These are phyloP conservation scores for Pichia exigua DNA, from an alignment of 805 yeast species.

Conservation along the genomic window DNA sequence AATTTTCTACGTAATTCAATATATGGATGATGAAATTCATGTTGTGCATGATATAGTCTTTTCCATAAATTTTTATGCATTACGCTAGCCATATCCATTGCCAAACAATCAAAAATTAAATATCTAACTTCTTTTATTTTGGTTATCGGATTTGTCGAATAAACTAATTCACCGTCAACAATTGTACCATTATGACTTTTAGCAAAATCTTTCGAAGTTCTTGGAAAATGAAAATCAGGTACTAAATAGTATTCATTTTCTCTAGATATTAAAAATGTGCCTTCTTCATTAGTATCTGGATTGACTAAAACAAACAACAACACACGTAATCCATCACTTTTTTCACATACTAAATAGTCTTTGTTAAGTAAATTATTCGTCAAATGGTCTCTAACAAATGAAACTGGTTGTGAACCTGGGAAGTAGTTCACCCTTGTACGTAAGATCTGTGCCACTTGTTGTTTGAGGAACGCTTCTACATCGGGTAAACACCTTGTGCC, in stretches of 20 bases:
- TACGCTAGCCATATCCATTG: conserved; percentile 67
- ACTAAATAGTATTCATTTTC: conserved; percentile 80
- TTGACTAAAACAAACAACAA: conserved; percentile 56
- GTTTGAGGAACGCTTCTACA: conserved; percentile 59
- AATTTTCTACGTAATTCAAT: conserved; percentile 55
- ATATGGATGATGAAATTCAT: conserved; percentile 76
- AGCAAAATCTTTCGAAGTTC: conserved; percentile 35
- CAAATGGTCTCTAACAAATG: conserved; percentile 73
- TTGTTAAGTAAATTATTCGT: conserved; percentile 48
- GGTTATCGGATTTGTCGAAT: conserved; percentile 49
- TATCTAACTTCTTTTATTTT: conserved; percentile 63
- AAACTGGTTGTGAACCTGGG: conserved; percentile 95
- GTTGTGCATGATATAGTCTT: conserved; percentile 80
- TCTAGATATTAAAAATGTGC: conserved; percentile 81
- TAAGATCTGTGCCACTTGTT: conserved; percentile 57
- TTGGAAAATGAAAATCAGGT: conserved; percentile 80
- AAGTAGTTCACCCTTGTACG: conserved; percentile 50
- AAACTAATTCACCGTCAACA: conserved; percentile 89
- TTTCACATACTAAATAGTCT: conserved; percentile 93
- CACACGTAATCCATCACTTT: conserved; percentile 88
- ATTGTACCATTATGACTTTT: conserved; percentile 80
- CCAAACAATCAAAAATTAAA: conserved; percentile 85
- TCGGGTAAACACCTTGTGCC: conserved; percentile 72
- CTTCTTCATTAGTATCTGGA: conserved; percentile 71
- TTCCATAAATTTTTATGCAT: conserved; percentile 67